Evolutionary conservation across 2,329 filamentous ascomycete species (phyloP), one percentile per base, ranked within the genome.

Genomic region (Alternaria gaisen): DNA sequence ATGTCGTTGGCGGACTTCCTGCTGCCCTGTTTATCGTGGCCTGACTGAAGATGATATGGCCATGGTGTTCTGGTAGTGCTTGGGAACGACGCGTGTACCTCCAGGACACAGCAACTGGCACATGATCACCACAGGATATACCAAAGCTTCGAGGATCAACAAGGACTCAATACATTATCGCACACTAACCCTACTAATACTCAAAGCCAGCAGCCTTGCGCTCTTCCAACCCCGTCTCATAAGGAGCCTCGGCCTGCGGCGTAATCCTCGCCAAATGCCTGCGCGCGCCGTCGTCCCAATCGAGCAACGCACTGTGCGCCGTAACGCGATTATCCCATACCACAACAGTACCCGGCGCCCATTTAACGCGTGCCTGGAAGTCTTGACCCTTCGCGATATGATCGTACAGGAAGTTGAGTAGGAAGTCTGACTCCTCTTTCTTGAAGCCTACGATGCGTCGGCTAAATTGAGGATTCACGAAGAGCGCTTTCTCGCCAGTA

Each of bases 291-390:
- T 87, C 87, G 68, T 90, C 87, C 92, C 92, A 97, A 76, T 96
- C 92, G 4, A 94, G 82, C 40, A 94, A 81, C 2, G 92, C 92
- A 7, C 90, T 90, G 77, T 97, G 92, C 68, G 88, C 86, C 10
- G 91, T 93, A 0, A 94, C 87, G 32, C 92, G 84, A 81, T 94
- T 95, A 77, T 95, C 92, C 92, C 92, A 96, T 1, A 94, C 88
- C 2, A 95, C 91, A 1, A 96, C 92, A 0, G 91, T 94, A n/a
- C 87, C 86, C 43, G 87, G 84, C 68, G 88, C 88, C 92, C 92
- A 96, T 77, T 90, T 91, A 51, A 97, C 85, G 24, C 91, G 86
- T 5, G 84, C 84, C 69, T 94, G 91, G 76, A 93, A 87, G 72
- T 93, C 91, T 51, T 89, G 87, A 20, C 89, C 89, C 41, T 86